Percentiles rank a stretch among this genome's conserved stretches.
These are phyloP conservation scores for Candida nemodendra DNA, from an alignment of 805 yeast species.

Conservation along the genomic window DNA sequence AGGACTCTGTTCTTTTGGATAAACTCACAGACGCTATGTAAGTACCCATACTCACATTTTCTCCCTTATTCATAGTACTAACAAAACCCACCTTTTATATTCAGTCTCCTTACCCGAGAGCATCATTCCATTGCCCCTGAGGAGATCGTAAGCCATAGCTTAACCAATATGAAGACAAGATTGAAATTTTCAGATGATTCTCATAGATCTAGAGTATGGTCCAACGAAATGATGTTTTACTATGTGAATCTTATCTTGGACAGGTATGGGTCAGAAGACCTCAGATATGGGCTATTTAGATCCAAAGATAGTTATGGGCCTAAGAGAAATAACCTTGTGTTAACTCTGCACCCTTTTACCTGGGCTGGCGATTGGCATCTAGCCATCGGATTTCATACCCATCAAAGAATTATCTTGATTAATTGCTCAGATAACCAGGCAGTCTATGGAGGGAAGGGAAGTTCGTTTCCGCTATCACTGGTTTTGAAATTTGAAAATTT, in stretches of 20 bases:
- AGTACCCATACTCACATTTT: conserved; percentile 4
- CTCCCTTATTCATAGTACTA: background rate
- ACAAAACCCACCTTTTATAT: background rate
- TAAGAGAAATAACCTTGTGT: conserved; percentile 13
- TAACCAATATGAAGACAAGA: conserved; percentile 27
- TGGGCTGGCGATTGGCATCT: conserved; percentile 35
- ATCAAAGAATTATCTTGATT: conserved; percentile 26
- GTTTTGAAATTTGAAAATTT: conserved; percentile 29
- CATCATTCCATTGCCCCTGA: conserved; percentile 26
- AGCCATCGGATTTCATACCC: conserved; percentile 29
- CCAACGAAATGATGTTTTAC: conserved; percentile 30
- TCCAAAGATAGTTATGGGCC: conserved; percentile 29
- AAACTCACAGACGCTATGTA: conserved; percentile 22
- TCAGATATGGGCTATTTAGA: conserved; percentile 23
- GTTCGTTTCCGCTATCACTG: conserved; percentile 24
- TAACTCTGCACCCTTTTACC: conserved; percentile 31
- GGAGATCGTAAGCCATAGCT: conserved; percentile 22
- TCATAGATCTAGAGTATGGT: conserved; percentile 27
- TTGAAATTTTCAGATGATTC: conserved; percentile 29
- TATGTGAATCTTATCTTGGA: conserved; percentile 30
- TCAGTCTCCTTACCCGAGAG: conserved; percentile 24
- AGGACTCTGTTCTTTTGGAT: conserved; percentile 4
- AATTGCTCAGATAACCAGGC: conserved; percentile 23
- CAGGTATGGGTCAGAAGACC: conserved; percentile 16
- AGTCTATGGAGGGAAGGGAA: background rate